A percentile compares a stretch with the other conserved stretches of the same genome.
phyloP scores from a whole-genome alignment of 495 filamentous ascomycete genomes.

The Rostrohypoxylon terebratum region DNA sequence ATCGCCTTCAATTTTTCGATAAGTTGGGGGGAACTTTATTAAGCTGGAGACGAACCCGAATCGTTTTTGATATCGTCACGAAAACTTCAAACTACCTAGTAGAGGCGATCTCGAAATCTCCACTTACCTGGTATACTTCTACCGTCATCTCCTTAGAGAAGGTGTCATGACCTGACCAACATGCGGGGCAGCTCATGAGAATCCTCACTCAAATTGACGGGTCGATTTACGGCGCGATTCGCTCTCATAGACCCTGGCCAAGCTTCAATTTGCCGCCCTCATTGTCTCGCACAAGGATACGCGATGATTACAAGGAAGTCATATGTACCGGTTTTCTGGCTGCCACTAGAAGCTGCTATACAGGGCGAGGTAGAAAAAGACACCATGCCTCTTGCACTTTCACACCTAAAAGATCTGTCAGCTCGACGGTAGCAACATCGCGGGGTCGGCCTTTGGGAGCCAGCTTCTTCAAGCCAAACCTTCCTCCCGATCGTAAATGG shows the following conservation, averaged over 20 bases:
- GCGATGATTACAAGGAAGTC: conserved; percentile 20
- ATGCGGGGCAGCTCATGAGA: conserved; percentile 67
- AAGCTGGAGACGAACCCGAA: no score
- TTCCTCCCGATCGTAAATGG: conserved; percentile 32
- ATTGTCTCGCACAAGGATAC: conserved; percentile 23
- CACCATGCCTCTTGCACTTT: conserved; percentile 2
- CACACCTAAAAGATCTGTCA: conserved; percentile 22
- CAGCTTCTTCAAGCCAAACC: conserved; percentile 31
- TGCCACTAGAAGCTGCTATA: conserved; percentile 10
- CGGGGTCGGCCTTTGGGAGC: conserved; percentile 22
- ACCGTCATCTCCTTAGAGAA: conserved; percentile 46
- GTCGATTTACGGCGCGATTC: conserved; percentile 64
- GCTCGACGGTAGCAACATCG: conserved; percentile 36
- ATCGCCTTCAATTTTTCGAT: conserved; percentile 33
- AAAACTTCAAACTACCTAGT: conserved; percentile 34
- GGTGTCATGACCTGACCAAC: conserved; percentile 56
- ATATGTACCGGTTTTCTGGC: conserved; percentile 14
- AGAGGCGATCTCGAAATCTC: conserved; percentile 14
- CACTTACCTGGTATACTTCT: conserved; percentile 23
- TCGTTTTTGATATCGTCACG: conserved; percentile 19
- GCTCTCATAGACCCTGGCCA: conserved; percentile 55
- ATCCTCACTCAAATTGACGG: conserved; percentile 63
- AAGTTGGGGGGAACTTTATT: conserved; percentile 19
- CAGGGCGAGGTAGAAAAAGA: conserved; percentile 15
- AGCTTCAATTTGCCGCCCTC: conserved; percentile 42